Percentiles rank a stretch among this genome's conserved stretches.
Conservation (phyloP, 1,284 basidiomycete species). For the Cutaneotrichosporon curvatum region DNA sequence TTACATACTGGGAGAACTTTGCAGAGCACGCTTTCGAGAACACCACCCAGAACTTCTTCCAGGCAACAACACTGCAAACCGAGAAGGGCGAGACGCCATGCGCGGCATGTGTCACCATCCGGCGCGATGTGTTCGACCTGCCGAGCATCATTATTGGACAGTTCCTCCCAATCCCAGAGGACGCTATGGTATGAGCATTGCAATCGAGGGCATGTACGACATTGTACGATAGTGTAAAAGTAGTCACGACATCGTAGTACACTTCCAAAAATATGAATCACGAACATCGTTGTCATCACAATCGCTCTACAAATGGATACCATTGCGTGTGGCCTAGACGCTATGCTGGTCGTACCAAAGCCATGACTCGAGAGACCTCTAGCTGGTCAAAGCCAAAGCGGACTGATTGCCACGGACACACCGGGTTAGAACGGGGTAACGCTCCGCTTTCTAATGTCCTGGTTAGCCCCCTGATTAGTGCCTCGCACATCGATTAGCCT, state of each 20-base stretch:
- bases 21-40: conserved; percentile 91
- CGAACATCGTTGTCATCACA: too few relatives aligned
- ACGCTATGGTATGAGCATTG: conserved; percentile 6
- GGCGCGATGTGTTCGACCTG: conserved; percentile 59
- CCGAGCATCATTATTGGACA: conserved; percentile 79
- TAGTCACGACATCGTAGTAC: not conserved
- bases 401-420: too few relatives aligned
- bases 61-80: conserved; percentile 64
- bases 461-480: too few relatives aligned
- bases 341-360: too few relatives aligned
- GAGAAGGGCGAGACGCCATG: conserved; percentile 53
- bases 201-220: too few relatives aligned
- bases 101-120: conserved; percentile 80
- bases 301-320: too few relatives aligned
- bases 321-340: too few relatives aligned
- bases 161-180: conserved; percentile 39
- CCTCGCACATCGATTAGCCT: too few relatives aligned
- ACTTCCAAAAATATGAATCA: not conserved
- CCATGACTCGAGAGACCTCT: too few relatives aligned
- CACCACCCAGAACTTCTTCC: conserved; percentile 88
- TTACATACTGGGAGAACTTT: conserved; percentile 94
- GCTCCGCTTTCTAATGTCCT: too few relatives aligned
- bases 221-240: conserved; percentile 3
- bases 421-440: too few relatives aligned
- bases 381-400: too few relatives aligned